These are phyloP conservation scores for Licmophora abbreviata DNA, from an alignment of 108 stramenopile species.

Conservation along the genomic window DNA sequence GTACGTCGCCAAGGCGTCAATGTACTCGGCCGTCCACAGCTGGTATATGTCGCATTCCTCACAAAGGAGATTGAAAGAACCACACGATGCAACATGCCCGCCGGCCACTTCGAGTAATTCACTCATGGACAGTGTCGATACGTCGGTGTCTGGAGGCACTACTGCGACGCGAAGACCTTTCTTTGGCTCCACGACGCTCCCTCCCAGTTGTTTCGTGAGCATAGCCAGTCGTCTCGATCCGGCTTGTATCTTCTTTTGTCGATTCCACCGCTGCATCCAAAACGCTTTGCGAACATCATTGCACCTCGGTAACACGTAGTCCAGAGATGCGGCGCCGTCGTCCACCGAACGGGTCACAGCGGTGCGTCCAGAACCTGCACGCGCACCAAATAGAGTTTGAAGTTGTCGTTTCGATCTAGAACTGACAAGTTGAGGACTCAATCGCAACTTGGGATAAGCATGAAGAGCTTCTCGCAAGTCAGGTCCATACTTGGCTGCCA, in stretches of 20 bases:
- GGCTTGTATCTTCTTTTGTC: slow-evolving; percentile 18
- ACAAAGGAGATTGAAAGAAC: slow-evolving; percentile 70
- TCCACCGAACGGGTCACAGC: too few relatives aligned
- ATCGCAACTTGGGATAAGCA: slow-evolving; percentile 36
- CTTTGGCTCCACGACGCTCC: slow-evolving; percentile 2
- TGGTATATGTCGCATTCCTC: slow-evolving; percentile 72
- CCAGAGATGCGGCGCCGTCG: too few relatives aligned
- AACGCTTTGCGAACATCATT: slow-evolving; percentile 59
- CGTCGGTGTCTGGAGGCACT: slow-evolving; percentile 12
- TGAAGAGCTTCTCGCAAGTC: slow-evolving; percentile 31
- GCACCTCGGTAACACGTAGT: too few relatives aligned
- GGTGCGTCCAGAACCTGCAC: too few relatives aligned
- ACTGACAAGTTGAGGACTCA: neutral
- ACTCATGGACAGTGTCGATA: slow-evolving; percentile 21
- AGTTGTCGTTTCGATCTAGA: neutral
- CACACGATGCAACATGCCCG: slow-evolving; percentile 38
- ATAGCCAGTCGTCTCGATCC: slow-evolving; percentile 10
- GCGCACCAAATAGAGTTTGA: too few relatives aligned
- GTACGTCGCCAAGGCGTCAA: slow-evolving; percentile 62
- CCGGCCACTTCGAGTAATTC: slow-evolving; percentile 43
- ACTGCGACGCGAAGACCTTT: slow-evolving; percentile 3
- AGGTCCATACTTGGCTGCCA: slow-evolving; percentile 55
- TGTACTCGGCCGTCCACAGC: slow-evolving; percentile 69
- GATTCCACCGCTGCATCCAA: slow-evolving; percentile 50
- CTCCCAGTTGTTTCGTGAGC: slow-evolving; percentile 12